These are phyloP conservation scores for Enterocytospora artemiae DNA, from an alignment of 371 early-diverging fungal genomes.

Conservation along the genomic window DNA sequence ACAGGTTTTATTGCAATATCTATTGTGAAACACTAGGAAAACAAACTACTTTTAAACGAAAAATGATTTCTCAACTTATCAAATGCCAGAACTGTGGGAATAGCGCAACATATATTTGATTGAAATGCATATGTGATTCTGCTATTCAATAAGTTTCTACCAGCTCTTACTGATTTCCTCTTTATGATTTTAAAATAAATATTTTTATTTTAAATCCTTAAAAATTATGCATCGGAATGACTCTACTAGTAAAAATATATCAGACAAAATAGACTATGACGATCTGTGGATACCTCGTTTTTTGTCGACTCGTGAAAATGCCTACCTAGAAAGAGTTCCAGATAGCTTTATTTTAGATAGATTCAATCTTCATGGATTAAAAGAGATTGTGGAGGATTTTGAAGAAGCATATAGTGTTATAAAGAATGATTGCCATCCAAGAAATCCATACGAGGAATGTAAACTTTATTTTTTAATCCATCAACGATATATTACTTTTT, in stretches of 20 bases:
- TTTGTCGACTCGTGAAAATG: slow-evolving; percentile 40
- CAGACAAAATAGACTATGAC: slow-evolving; percentile 7
- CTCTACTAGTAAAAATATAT: no score
- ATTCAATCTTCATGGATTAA: slow-evolving; percentile 77
- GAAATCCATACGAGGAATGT: slow-evolving; percentile 26
- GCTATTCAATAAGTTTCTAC: not conserved
- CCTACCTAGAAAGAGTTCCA: slow-evolving; percentile 38
- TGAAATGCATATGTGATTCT: not conserved
- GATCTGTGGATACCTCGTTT: slow-evolving; percentile 52
- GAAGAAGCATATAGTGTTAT: slow-evolving; percentile 72
- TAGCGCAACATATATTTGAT: not conserved
- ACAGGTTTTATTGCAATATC: no score
- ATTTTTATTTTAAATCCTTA: not conserved
- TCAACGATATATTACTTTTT: slow-evolving; percentile 60
- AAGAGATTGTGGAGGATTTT: slow-evolving; percentile 68
- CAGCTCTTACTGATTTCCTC: not conserved
- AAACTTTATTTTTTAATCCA: slow-evolving; percentile 64
- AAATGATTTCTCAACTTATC: no score
- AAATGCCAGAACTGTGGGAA: no score
- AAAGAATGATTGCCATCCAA: slow-evolving; percentile 21
- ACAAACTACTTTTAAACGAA: no score
- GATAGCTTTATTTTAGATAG: slow-evolving; percentile 62
- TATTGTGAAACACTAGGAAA: no score
- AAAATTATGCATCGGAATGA: no score
- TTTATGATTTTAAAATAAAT: not conserved